phyloP scores from a whole-genome alignment of 1,284 basidiomycete genomes.

The Abortiporus biennis region DNA sequence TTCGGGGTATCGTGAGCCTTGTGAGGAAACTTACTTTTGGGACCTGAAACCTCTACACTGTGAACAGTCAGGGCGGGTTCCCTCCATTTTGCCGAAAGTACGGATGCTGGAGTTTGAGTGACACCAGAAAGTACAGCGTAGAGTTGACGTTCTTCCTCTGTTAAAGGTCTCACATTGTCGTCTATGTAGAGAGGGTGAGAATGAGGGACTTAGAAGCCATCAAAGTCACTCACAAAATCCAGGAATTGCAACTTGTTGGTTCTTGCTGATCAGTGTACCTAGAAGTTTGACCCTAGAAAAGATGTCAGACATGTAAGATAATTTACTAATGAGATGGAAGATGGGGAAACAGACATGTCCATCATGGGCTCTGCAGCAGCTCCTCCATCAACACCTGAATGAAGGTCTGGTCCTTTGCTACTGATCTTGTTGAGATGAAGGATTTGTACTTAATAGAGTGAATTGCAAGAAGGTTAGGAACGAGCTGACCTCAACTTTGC shows the following conservation, averaged over 20 bases:
- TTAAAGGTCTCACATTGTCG: slow-evolving; percentile 64
- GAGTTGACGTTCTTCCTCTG: slow-evolving; percentile 58
- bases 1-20: slow-evolving; percentile 1
- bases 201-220: slow-evolving; percentile 3
- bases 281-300: slow-evolving; percentile 70
- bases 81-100: slow-evolving; percentile 74
- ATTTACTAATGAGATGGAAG: background rate
- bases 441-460: background rate
- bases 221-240: slow-evolving; percentile 70
- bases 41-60: slow-evolving; percentile 66
- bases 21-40: slow-evolving; percentile 50
- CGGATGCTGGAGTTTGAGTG: slow-evolving; percentile 59
- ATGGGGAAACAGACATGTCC: slow-evolving; percentile 60
- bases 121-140: slow-evolving; percentile 66
- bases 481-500: slow-evolving; percentile 56
- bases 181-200: slow-evolving; percentile 38
- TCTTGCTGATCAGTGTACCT: slow-evolving; percentile 58
- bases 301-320: background rate
- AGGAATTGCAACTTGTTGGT: slow-evolving; percentile 65
- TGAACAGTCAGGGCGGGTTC: slow-evolving; percentile 74
- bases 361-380: slow-evolving; percentile 85
- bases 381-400: slow-evolving; percentile 93
- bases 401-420: slow-evolving; percentile 68
- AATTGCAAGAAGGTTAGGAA: background rate
- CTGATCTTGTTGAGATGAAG: no score